Evolutionary conservation across 2,329 filamentous ascomycete genomes (phyloP).

Genomic region (Lasiodiplodia citricola): DNA sequence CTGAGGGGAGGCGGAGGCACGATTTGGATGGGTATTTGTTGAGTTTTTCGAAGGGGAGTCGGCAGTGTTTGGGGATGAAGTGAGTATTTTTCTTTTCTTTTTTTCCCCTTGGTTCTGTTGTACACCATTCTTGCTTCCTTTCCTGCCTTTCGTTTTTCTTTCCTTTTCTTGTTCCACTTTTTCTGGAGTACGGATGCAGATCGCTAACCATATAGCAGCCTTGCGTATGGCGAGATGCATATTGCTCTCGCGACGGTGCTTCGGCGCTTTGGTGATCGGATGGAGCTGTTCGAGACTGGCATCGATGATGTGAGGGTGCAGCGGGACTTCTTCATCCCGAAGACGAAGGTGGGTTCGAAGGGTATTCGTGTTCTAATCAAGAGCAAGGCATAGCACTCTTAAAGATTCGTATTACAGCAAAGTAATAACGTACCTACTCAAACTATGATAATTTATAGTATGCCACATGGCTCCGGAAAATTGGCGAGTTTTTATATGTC

Average conservation of each 20-base stretch:
- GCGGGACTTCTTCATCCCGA: constrained; percentile 48
- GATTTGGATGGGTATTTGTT: constrained; percentile 37
- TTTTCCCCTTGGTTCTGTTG: no score
- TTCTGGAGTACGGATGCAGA: no score
- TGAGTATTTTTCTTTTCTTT: constrained; percentile 1
- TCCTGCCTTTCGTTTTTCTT: no score
- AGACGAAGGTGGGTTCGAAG: constrained; percentile 38
- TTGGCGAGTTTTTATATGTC: background rate
- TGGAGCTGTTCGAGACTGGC: constrained; percentile 31
- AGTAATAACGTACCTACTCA: background rate
- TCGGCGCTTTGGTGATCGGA: constrained; percentile 17
- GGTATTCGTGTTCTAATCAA: constrained; percentile 40
- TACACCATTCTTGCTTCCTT: background rate
- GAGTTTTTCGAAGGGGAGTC: constrained; percentile 39
- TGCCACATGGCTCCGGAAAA: background rate
- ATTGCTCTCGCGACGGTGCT: constrained; percentile 29
- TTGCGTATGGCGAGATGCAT: constrained; percentile 27
- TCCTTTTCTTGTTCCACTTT: background rate
- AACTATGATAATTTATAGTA: background rate
- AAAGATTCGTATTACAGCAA: background rate
- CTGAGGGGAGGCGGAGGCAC: constrained; percentile 28
- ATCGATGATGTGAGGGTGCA: constrained; percentile 40
- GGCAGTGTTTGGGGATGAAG: constrained; percentile 43
- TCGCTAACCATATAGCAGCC: constrained; percentile 14
- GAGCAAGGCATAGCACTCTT: background rate